Evolutionary conservation across 345 rosid species (phyloP), one percentile per base, ranked within the genome.

Genomic region (Schrenkiella parvula): DNA sequence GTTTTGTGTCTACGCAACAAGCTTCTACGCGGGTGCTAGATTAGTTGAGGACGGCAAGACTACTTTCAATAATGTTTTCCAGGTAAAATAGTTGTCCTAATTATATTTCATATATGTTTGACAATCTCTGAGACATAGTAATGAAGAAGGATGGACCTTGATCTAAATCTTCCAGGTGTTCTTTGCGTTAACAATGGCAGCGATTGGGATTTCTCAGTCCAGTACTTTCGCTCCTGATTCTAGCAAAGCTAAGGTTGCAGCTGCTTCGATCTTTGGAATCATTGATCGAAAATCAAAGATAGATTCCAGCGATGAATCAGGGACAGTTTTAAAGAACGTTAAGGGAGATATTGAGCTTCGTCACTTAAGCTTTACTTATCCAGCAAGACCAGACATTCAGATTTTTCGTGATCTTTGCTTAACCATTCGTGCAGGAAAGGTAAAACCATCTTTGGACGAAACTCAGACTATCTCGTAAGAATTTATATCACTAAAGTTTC

Each of bases 1-100:
- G 34, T 88, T 62, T 50, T 72, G 62, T 35, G 81, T 88, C 54
- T 84, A 85, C 64, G 87, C 88, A 0, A 53, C 84, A 31, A 74
- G 86, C 70, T 92, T 92, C 77, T 88, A 92, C 25, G 88, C 87
- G 0, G 96, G 95, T 2, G 92, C 89, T 54, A 80, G 79, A 50
- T 83, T 89, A 2, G 86, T 92, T 25, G 67, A 83, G 67, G 77
- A 46, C 29, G 95, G 89, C 14, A 72, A 60, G 25, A 66, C 82
- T 1, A 85, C 82, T 70, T 81, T 92, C 61, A 8, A 80, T 6
- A 83, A 88, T 26, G 92, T 89, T 60, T 92, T 89, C 54, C 89
- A 72, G 48, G 96, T 88, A 28, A 25, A 32, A 0, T 52, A 21
- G 1, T 35, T 11, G 19, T 65, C 8, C 2, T 64, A 7, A n/a